Percentiles rank a stretch among this genome's conserved stretches.
Evolutionary conservation across 129 eudicot genomes (phyloP).

Genomic region (Artemisia argyi): DNA sequence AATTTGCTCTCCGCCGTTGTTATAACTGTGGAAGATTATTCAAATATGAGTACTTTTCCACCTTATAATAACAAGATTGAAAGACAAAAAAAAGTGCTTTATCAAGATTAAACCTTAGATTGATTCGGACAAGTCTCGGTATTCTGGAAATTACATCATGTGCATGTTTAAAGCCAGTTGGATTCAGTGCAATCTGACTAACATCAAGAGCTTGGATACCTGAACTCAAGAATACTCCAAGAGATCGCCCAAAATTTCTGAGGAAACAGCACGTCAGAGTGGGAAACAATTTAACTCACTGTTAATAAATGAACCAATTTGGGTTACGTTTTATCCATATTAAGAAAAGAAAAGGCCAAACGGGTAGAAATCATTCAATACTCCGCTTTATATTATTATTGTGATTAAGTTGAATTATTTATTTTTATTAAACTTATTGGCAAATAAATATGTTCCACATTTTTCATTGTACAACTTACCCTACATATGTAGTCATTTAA

Average conservation of each 20-base stretch:
- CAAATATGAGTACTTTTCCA: constrained; percentile 9
- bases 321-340: background rate
- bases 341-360: background rate
- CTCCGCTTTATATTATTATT: too few relatives aligned
- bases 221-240: constrained; percentile 60
- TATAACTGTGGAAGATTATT: constrained; percentile 48
- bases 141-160: constrained; percentile 36
- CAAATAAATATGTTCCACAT: too few relatives aligned
- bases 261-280: background rate
- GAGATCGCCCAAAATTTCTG: constrained; percentile 52
- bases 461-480: too few relatives aligned
- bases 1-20: constrained; percentile 56
- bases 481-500: too few relatives aligned
- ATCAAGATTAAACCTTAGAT: constrained; percentile 58
- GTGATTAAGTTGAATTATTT: too few relatives aligned
- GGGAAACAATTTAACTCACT: constrained; percentile 1
- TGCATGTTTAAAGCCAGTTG: constrained; percentile 62
- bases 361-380: too few relatives aligned
- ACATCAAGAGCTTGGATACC: constrained; percentile 51
- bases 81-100: background rate
- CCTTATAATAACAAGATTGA: background rate
- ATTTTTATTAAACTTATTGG: too few relatives aligned
- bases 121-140: constrained; percentile 43
- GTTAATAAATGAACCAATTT: background rate
- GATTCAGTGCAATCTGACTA: constrained; percentile 59